Conservation (phyloP, 2,329 filamentous ascomycete genomes). For the Alternaria sp. region DNA sequence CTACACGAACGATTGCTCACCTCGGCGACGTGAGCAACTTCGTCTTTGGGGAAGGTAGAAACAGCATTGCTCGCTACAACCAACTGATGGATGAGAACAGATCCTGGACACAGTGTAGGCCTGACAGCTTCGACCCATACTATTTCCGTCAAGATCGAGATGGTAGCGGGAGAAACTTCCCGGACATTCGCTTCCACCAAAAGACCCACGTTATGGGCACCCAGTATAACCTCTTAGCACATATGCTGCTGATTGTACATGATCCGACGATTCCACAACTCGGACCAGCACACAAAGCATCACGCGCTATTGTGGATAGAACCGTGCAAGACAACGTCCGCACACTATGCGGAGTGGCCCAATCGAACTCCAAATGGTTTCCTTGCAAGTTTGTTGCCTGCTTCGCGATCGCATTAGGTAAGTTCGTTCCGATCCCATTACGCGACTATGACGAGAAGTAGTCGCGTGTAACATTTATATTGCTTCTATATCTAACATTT, state of each 20-base stretch:
- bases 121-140: constrained; percentile 45
- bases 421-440: constrained; percentile 1
- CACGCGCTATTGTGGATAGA: constrained; percentile 38
- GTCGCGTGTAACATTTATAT: not conserved
- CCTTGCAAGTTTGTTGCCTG: constrained; percentile 46
- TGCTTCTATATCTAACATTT: constrained; percentile 1
- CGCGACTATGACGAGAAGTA: not conserved
- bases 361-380: constrained; percentile 43
- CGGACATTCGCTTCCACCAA: constrained; percentile 44
- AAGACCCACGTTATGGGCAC: constrained; percentile 44
- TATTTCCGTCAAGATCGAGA: constrained; percentile 42
- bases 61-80: constrained; percentile 36
- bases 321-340: constrained; percentile 45
- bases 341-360: constrained; percentile 43
- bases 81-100: constrained; percentile 45
- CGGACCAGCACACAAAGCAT: constrained; percentile 42
- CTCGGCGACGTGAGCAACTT: constrained; percentile 47
- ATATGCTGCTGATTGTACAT: constrained; percentile 45
- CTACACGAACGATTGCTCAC: constrained; percentile 51
- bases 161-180: constrained; percentile 42
- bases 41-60: constrained; percentile 43
- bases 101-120: constrained; percentile 39
- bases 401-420: constrained; percentile 45
- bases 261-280: constrained; percentile 47
- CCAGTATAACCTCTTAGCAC: constrained; percentile 46